Evolutionary conservation across 2,329 filamentous ascomycete species (phyloP).

Genomic region (Arthrobotrys sphaeroides): DNA sequence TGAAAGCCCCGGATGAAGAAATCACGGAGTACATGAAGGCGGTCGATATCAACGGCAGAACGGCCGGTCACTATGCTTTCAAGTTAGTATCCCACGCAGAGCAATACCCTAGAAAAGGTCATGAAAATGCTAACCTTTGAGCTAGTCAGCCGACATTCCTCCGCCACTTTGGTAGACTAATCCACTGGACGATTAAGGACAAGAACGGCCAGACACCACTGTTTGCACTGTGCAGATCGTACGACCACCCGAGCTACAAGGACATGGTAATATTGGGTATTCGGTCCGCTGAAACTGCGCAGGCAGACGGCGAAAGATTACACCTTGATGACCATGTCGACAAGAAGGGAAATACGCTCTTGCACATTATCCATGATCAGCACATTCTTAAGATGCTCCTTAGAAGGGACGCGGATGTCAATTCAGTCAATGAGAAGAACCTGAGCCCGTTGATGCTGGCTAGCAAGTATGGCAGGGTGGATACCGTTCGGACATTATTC

Average conservation of each 20-base stretch:
- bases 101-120: background rate
- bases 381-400: constrained; percentile 79
- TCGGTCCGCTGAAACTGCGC: constrained; percentile 75
- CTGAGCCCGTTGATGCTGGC: constrained; percentile 98
- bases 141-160: constrained; percentile 77
- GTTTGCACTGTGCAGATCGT: constrained; percentile 92
- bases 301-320: constrained; percentile 80
- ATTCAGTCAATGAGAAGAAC: constrained; percentile 91
- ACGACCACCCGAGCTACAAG: constrained; percentile 87
- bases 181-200: constrained; percentile 90
- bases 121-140: constrained; percentile 11
- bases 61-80: constrained; percentile 94
- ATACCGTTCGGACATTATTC: constrained; percentile 89
- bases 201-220: constrained; percentile 98
- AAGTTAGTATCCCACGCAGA: constrained; percentile 63
- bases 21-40: constrained; percentile 71
- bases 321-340: constrained; percentile 94
- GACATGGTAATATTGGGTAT: constrained; percentile 87
- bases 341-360: constrained; percentile 86
- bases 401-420: constrained; percentile 91
- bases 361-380: constrained; percentile 93
- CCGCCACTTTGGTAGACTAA: constrained; percentile 74
- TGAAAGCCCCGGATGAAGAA: constrained; percentile 54
- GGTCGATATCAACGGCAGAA: constrained; percentile 86
- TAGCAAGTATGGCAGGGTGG: constrained; percentile 95